Evolutionary conservation across 129 eudicot species (phyloP), one percentile per base, ranked within the genome.

Genomic region (Pittosporum tobira): DNA sequence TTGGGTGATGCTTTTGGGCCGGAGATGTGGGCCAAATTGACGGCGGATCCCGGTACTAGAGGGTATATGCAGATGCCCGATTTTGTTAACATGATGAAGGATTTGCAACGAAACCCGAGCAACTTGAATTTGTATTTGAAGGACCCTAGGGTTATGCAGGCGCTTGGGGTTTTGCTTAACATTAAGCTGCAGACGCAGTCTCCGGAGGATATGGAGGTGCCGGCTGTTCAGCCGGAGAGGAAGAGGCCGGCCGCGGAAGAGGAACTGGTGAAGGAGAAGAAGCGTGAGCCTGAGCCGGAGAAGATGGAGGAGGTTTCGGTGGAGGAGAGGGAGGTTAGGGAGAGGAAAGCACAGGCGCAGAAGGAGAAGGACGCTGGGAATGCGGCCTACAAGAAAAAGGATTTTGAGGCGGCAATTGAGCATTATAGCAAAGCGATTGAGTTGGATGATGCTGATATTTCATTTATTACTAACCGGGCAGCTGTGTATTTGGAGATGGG

Each of bases 131-230:
- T 87, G 74, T 84, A 84, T 51, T 54, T 93, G 91, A 69, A 93
- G 84, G 99, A 93, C 70, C 94, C 82, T 77, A 93, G 99, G 57
- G 94, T 93, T 42, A 93, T 93, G 99, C 91, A 87, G 59, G 84
- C 99, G 16, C 68, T 93, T 34, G 86, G 81, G 30, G 86, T 65
- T n/a, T 45, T 80, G 64, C 44, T 80, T 73, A 73, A 70, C 27
- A 36, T 71, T 52, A 75, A 71, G 45, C 8, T 80, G 23, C 57
- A 46, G 62, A 60, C 54, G 43, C 31, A 36, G 61, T 40, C 34
- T 6, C 36, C 37, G 18, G 73, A 53, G 8, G 77, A 57, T 19
- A 22, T 23, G 23, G 67, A 64, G 21, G 36, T 57, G 67, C 46
- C 64, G 3, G 65, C 45, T 28, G 64, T 22, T 2, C 21, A 62